phyloP scores from a whole-genome alignment of 2,329 filamentous ascomycete species.

The Pyrenophora tritici-repentis region DNA sequence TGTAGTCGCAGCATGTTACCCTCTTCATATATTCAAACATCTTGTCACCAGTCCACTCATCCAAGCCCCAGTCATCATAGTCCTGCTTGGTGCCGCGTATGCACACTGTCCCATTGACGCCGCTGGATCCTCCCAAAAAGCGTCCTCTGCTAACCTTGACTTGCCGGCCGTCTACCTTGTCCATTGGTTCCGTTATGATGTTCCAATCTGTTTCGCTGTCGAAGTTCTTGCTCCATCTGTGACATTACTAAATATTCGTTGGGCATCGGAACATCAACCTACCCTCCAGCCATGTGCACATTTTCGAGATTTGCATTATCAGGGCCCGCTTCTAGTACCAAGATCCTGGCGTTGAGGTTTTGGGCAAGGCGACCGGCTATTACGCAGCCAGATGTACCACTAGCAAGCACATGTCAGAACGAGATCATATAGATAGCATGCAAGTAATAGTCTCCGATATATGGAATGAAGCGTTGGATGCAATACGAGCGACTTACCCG shows the following conservation, averaged over 20 bases:
- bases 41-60: conserved; percentile 62
- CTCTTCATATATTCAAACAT: conserved; percentile 63
- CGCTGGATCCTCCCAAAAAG: conserved; percentile 57
- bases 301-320: conserved; percentile 54
- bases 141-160: conserved; percentile 57
- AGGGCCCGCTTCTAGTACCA: conserved; percentile 56
- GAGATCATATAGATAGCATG: background rate
- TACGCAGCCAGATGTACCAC: conserved; percentile 56
- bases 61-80: conserved; percentile 61
- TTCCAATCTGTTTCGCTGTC: conserved; percentile 60
- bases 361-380: conserved; percentile 56
- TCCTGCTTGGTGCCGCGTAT: conserved; percentile 56
- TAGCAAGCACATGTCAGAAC: conserved; percentile 6
- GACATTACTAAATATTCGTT: background rate
- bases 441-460: no score
- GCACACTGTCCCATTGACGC: conserved; percentile 57
- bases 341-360: conserved; percentile 48
- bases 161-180: conserved; percentile 50
- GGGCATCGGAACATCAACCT: background rate
- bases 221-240: conserved; percentile 52
- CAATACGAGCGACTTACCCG: conserved; percentile 17
- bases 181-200: conserved; percentile 50
- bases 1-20: conserved; percentile 23
- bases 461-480: fast-evolving
- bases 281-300: conserved; percentile 57